Evolutionary conservation across 805 yeast genomes (phyloP).

Genomic region (Candida mattraensis): DNA sequence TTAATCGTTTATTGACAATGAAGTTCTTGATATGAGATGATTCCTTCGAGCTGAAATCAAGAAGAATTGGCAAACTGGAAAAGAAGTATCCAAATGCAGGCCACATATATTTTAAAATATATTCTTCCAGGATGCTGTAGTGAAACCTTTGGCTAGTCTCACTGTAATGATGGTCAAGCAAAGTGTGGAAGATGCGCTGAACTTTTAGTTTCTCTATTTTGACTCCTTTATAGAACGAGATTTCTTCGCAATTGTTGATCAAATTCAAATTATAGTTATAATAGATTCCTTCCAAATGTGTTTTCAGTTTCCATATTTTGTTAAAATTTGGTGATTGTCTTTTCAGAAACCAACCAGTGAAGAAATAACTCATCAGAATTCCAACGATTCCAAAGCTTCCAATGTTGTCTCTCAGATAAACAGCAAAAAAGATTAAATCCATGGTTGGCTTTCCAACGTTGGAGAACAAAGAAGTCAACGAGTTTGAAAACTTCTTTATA

Average conservation of each 20-base stretch:
- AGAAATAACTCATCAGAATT: slow-evolving; percentile 73
- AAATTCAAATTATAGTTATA: slow-evolving; percentile 83
- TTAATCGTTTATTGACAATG: slow-evolving; percentile 84
- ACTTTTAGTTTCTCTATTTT: slow-evolving; percentile 71
- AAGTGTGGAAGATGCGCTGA: slow-evolving; percentile 52
- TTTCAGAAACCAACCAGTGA: slow-evolving; percentile 75
- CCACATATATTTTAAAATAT: slow-evolving; percentile 88
- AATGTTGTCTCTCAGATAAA: slow-evolving; percentile 78
- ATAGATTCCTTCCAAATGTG: slow-evolving; percentile 84
- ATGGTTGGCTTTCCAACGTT: slow-evolving; percentile 89
- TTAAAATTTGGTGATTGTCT: slow-evolving; percentile 84
- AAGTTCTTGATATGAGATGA: slow-evolving; percentile 79
- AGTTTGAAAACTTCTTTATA: slow-evolving; percentile 73
- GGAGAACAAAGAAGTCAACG: slow-evolving; percentile 80
- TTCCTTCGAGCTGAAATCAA: slow-evolving; percentile 43
- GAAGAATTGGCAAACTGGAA: slow-evolving; percentile 83
- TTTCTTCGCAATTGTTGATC: slow-evolving; percentile 88
- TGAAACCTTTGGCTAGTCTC: slow-evolving; percentile 58
- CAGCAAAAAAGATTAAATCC: slow-evolving; percentile 79
- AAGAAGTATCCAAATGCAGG: slow-evolving; percentile 92
- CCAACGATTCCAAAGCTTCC: slow-evolving; percentile 87
- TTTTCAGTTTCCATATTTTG: slow-evolving; percentile 65
- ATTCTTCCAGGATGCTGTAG: slow-evolving; percentile 79
- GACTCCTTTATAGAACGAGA: slow-evolving; percentile 91
- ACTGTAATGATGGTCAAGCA: slow-evolving; percentile 38